phyloP scores from a whole-genome alignment of 2,329 filamentous ascomycete genomes.

The Botryotinia narcissicola region DNA sequence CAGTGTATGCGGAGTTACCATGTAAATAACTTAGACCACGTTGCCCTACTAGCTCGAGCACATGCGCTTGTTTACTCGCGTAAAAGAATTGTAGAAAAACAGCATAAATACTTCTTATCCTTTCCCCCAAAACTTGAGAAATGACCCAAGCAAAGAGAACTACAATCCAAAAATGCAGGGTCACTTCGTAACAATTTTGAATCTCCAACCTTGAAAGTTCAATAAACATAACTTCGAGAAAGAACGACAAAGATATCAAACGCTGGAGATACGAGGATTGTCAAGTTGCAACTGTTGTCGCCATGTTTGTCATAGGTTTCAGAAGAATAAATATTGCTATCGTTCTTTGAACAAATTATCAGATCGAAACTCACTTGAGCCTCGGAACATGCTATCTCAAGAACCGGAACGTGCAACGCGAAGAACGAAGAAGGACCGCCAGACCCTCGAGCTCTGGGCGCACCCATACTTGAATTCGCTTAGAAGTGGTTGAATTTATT shows the following conservation, averaged over 20 bases:
- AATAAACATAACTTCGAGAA: neutral
- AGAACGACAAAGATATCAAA: neutral
- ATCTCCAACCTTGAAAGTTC: neutral
- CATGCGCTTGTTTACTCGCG: neutral
- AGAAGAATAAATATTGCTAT: neutral
- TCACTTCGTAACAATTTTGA: too few species aligned
- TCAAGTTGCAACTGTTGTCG: neutral
- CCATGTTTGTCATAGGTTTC: accelerated
- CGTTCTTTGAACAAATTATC: neutral
- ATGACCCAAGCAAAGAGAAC: too few species aligned
- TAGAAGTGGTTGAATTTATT: too few species aligned
- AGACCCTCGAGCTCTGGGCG: neutral
- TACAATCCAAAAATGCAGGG: too few species aligned
- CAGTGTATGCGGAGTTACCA: neutral
- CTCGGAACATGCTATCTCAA: accelerated
- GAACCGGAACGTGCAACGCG: accelerated
- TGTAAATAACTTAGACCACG: neutral
- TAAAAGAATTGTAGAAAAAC: neutral
- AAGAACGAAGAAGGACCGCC: neutral
- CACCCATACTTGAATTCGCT: too few species aligned
- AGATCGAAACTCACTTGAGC: neutral
- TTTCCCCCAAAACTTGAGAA: neutral
- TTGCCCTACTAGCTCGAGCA: neutral
- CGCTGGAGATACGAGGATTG: neutral
- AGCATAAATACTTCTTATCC: neutral